Base-by-base conservation (phyloP, 352 stramenopile genomes). In the Pythium aristosporum region DNA sequence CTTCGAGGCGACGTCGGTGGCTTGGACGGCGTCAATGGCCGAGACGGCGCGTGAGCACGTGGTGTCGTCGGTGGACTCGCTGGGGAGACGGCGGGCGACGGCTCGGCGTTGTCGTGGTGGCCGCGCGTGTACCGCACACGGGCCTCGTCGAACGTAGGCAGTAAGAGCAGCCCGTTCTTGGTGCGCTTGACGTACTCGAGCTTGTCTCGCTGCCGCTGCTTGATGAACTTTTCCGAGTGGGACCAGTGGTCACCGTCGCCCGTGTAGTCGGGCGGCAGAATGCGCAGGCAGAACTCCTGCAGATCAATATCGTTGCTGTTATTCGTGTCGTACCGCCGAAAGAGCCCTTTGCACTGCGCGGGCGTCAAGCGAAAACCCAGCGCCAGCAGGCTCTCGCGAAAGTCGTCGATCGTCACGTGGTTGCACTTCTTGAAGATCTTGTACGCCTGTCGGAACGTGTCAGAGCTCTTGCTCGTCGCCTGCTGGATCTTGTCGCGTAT, bases 401-500 rank as follows among this genome's bases (percentile, higher is more conserved):
- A 93, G 54, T 93, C 82, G 25, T 87, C 77, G 18, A 87, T 81
- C 0, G 79, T 90, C 11, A 93, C 72, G 52, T 88, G 77, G 42
- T 78, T 88, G 18, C 61, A 74, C 63, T 93, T 93, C 56, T 91
- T 87, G 58, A 93, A 93, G 37, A 93, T 90, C 39, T 87, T 86
- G 68, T 80, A 90, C 1, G 84, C 85, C 67, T 93, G 85, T 0
- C 85, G 80, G 46, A 92, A 93, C 10, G 80, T 90, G 32, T 92
- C 85, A 1, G 85, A 93, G 62, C 78, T 89, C 57, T 86, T 84
- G 39, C 80, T 90, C 6, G 85, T 93, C 11, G 80, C 63, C 51
- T 93, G 85, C 57, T 86, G 69, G 56, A 93, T 92, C 42, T 91
- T 91, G 65, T 93, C 85, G n/a, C 85, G 80, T 50, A 93, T 87